These are phyloP conservation scores for Puccinia novopanici DNA, from an alignment of 1,284 basidiomycete genomes.

Conservation along the genomic window DNA sequence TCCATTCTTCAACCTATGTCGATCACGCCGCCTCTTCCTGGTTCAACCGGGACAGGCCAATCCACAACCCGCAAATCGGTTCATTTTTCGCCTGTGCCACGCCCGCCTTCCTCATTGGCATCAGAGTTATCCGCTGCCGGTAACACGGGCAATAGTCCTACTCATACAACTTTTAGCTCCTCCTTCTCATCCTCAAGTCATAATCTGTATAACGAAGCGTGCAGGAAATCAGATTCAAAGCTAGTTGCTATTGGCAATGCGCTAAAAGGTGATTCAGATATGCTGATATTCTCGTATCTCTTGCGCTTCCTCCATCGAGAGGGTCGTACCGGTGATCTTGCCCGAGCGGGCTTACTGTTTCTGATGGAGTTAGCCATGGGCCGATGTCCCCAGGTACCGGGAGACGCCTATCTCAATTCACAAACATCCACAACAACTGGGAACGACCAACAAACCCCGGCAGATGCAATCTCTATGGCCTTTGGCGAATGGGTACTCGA, in stretches of 20 bases:
- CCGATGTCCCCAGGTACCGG: conserved; percentile 57
- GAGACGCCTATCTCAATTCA: conserved; percentile 10
- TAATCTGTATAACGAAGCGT: conserved; percentile 7
- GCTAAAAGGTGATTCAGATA: conserved; percentile 81
- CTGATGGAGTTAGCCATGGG: conserved; percentile 92
- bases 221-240: conserved; percentile 20
- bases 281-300: conserved; percentile 90
- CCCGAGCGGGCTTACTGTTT: conserved; percentile 84
- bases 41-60: conserved; percentile 61
- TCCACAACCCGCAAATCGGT: conserved; percentile 51
- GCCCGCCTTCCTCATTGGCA: conserved; percentile 60
- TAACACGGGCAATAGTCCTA: conserved; percentile 55
- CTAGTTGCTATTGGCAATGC: conserved; percentile 58
- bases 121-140: conserved; percentile 64
- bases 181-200: conserved; percentile 43
- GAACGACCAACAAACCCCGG: not conserved
- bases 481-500: conserved; percentile 89
- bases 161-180: conserved; percentile 65
- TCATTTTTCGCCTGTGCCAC: conserved; percentile 42
- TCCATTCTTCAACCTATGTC: conserved; percentile 65
- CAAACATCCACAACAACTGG: conserved; percentile 10
- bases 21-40: conserved; percentile 71
- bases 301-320: conserved; percentile 93
- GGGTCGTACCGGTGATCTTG: conserved; percentile 88
- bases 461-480: conserved; percentile 75